Evolutionary conservation across 208 protist species (phyloP).

Genomic region (Leishmania mexicana): DNA sequence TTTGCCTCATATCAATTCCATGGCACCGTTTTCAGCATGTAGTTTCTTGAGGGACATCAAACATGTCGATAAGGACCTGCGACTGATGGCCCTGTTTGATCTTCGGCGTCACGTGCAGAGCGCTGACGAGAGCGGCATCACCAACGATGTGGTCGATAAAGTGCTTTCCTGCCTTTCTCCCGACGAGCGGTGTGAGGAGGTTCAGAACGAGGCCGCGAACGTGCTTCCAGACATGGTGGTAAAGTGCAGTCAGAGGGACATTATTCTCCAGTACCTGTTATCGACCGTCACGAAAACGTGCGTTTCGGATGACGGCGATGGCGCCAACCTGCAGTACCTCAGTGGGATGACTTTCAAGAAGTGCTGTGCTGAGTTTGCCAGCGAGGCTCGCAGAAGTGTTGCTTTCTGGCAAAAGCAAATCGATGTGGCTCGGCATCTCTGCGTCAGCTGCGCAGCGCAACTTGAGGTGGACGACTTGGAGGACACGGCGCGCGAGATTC

Average conservation of each 20-base stretch:
- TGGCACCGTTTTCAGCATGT: slow-evolving; percentile 28
- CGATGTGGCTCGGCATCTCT: slow-evolving; percentile 20
- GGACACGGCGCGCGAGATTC: slow-evolving; percentile 19
- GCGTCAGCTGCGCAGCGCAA: slow-evolving; percentile 9
- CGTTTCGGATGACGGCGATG: slow-evolving; percentile 20
- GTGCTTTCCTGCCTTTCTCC: slow-evolving; percentile 47
- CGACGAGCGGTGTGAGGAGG: slow-evolving; percentile 41
- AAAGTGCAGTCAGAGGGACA: slow-evolving; percentile 40
- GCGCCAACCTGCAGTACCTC: slow-evolving; percentile 41
- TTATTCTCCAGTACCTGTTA: slow-evolving; percentile 39
- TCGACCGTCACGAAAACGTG: slow-evolving; percentile 15
- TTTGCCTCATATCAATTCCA: not conserved
- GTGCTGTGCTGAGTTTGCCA: slow-evolving; percentile 40
- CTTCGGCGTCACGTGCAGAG: slow-evolving; percentile 40
- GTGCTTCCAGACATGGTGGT: slow-evolving; percentile 35
- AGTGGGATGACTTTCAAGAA: slow-evolving; percentile 51
- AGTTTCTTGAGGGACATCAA: slow-evolving; percentile 52
- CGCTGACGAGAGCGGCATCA: slow-evolving; percentile 7
- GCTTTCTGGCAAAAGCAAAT: slow-evolving; percentile 49
- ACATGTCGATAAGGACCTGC: slow-evolving; percentile 68
- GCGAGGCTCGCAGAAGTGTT: slow-evolving; percentile 38
- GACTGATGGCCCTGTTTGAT: slow-evolving; percentile 76
- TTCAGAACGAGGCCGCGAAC: slow-evolving; percentile 37
- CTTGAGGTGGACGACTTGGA: slow-evolving; percentile 7
- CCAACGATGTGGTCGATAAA: slow-evolving; percentile 29